These are phyloP conservation scores for Caulochytrium protostelioides DNA, from an alignment of 371 early-diverging fungal genomes.

Conservation along the genomic window DNA sequence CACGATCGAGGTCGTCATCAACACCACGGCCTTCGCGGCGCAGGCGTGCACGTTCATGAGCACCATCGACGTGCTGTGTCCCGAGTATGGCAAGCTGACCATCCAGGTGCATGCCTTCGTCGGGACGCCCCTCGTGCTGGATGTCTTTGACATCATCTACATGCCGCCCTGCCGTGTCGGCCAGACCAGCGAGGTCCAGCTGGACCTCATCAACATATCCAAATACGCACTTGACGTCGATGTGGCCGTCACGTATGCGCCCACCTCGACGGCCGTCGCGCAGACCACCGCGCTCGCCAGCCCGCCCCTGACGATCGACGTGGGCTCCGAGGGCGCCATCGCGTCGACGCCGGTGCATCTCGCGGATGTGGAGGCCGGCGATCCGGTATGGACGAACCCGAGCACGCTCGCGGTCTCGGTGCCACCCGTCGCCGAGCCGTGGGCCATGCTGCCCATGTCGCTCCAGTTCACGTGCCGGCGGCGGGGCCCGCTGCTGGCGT, in stretches of 20 bases:
- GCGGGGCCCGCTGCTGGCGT: too few relatives aligned
- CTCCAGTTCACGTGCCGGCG: too few relatives aligned
- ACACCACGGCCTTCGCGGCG: neutral
- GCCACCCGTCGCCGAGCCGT: too few relatives aligned
- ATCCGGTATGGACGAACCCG: too few relatives aligned
- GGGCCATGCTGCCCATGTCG: too few relatives aligned
- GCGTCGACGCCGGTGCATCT: too few relatives aligned
- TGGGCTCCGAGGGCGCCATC: too few relatives aligned
- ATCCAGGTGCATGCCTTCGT: conserved; percentile 20
- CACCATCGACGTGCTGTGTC: conserved; percentile 26
- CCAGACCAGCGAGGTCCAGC: conserved; percentile 5
- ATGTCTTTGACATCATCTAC: neutral
- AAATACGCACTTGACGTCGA: conserved; percentile 11
- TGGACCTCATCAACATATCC: conserved; percentile 21
- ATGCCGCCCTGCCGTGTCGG: conserved; percentile 12
- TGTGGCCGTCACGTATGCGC: neutral
- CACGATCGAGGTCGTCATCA: conserved; percentile 18
- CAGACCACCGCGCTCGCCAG: too few relatives aligned
- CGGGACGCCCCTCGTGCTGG: conserved; percentile 25
- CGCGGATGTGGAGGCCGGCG: too few relatives aligned
- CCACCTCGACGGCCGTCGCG: neutral
- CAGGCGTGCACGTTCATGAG: neutral
- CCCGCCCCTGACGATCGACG: too few relatives aligned
- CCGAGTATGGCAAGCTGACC: conserved; percentile 29
- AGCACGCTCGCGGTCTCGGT: too few relatives aligned